Conservation (phyloP, 441 rosid species). For the Bocquillonia castaneifolia region DNA sequence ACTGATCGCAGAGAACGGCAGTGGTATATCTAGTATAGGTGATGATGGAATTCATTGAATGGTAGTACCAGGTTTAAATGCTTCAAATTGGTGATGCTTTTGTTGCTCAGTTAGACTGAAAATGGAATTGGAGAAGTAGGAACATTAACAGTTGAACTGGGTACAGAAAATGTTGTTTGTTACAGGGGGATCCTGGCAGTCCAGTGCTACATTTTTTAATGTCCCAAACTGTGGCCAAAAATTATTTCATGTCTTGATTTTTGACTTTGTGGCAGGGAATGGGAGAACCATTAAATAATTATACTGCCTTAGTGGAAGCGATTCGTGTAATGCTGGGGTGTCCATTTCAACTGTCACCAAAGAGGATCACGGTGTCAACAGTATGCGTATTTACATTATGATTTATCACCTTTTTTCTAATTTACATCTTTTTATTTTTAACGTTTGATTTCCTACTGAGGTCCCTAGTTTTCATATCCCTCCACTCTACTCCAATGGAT, state of each 20-base stretch:
- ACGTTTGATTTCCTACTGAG: not conserved
- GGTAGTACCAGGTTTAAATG: not conserved
- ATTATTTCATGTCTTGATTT: constrained; percentile 15
- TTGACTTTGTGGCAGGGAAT: constrained; percentile 59
- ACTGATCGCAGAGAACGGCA: not conserved
- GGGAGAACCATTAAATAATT: constrained; percentile 98
- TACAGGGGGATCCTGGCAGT: not conserved
- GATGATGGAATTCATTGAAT: not conserved
- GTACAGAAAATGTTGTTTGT: not conserved
- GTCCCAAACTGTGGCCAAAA: constrained; percentile 7
- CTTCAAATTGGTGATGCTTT: not conserved
- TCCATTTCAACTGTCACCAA: constrained; percentile 79
- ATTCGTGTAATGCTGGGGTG: constrained; percentile 61
- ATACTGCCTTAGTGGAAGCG: constrained; percentile 78
- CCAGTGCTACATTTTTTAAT: not conserved
- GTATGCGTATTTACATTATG: constrained; percentile 32
- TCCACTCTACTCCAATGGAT: not conserved
- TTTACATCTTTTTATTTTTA: not conserved
- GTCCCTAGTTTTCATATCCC: not conserved
- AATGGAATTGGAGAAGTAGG: not conserved
- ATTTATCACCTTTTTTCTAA: not conserved
- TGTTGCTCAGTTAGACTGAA: not conserved
- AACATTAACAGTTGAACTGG: not conserved
- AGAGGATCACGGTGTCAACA: constrained; percentile 86
- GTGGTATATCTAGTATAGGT: not conserved